phyloP scores from a whole-genome alignment of 2,329 filamentous ascomycete species.

The Hypoxylon sp. region DNA sequence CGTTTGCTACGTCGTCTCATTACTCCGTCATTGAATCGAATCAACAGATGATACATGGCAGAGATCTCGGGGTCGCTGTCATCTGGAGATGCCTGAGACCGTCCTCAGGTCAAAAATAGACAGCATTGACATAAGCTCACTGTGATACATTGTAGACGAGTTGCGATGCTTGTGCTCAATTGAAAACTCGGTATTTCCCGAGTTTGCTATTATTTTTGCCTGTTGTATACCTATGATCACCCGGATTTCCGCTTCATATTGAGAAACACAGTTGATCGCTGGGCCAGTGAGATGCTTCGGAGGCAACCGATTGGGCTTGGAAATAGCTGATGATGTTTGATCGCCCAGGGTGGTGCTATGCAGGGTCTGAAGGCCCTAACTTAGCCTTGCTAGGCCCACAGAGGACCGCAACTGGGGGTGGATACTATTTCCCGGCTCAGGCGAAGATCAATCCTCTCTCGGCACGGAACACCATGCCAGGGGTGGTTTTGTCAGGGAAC shows the following conservation, averaged over 20 bases:
- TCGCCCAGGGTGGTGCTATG: constrained; percentile 36
- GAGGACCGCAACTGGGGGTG: constrained; percentile 9
- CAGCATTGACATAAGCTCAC: neutral
- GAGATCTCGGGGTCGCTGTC: neutral
- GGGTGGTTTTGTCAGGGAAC: constrained; percentile 45
- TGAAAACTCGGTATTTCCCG: constrained; percentile 2
- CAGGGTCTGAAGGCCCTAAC: constrained; percentile 16
- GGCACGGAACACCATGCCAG: constrained; percentile 36
- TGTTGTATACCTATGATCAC: constrained; percentile 30
- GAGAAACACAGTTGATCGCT: constrained; percentile 19
- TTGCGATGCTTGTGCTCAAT: constrained; percentile 8
- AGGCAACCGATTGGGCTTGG: constrained; percentile 33
- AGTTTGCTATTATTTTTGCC: constrained; percentile 4
- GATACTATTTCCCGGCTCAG: constrained; percentile 30
- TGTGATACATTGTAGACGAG: neutral
- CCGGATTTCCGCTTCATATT: constrained; percentile 30
- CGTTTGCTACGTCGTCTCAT: neutral
- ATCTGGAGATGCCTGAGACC: neutral
- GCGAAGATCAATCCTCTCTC: constrained; percentile 39
- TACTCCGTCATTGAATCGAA: neutral
- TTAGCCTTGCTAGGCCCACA: constrained; percentile 23
- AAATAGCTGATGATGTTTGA: constrained; percentile 45
- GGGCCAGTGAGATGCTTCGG: constrained; percentile 20
- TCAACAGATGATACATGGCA: neutral
- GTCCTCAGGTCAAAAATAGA: neutral